Evolutionary conservation across 164 flowering plant species (phyloP).

Genomic region (Magnolia kwangsiensis): DNA sequence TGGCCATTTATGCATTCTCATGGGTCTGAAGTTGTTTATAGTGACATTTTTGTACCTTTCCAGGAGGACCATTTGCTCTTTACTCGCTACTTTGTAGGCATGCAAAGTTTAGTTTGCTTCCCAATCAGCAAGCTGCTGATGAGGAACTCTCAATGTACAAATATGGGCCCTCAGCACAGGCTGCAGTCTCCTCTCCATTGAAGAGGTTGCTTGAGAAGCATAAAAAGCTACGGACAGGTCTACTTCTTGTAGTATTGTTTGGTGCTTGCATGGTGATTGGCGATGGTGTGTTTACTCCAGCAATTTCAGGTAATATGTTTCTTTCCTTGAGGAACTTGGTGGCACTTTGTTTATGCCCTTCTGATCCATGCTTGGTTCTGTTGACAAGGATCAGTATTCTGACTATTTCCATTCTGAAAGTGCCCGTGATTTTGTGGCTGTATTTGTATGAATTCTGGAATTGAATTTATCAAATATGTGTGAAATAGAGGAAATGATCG

Average conservation of each 20-base stretch:
- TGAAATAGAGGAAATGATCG: not conserved
- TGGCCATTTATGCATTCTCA: not conserved
- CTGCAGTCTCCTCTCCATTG: constrained; percentile 33
- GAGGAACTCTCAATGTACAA: constrained; percentile 83
- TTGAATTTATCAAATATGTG: not conserved
- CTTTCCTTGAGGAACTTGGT: not conserved
- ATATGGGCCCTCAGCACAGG: constrained; percentile 47
- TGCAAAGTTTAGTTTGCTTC: constrained; percentile 70
- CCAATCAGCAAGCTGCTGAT: constrained; percentile 94
- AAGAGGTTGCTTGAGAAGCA: constrained; percentile 76
- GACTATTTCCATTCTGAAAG: not conserved
- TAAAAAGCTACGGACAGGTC: constrained; percentile 46
- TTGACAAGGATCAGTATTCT: no score
- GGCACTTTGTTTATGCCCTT: not conserved
- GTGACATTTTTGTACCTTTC: constrained; percentile 8
- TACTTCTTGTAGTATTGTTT: constrained; percentile 62
- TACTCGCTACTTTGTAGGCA: constrained; percentile 89
- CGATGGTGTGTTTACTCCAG: constrained; percentile 86
- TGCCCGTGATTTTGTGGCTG: not conserved
- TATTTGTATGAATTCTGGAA: no score
- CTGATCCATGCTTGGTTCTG: not conserved
- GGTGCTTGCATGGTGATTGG: constrained; percentile 91
- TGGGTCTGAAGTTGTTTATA: constrained; percentile 7
- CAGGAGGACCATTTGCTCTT: constrained; percentile 94
- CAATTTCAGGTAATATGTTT: constrained; percentile 63